Base-by-base conservation (phyloP, 2,329 filamentous ascomycete species). In the Gremmenia infestans region DNA sequence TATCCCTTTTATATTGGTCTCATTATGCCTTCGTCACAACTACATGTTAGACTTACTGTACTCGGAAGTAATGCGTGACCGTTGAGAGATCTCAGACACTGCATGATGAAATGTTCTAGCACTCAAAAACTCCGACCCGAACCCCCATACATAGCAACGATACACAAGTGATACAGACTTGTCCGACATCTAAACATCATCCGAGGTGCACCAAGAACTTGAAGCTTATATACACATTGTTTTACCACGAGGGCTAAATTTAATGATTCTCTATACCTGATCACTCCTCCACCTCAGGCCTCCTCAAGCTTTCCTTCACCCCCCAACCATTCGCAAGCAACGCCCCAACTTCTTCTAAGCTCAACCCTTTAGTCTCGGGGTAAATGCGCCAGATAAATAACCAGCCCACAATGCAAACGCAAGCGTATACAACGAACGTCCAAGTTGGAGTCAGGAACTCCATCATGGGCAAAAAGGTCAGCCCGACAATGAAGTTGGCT, bases 391-490 rank as follows among this genome's bases (percentile, higher is more conserved):
- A 91, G 11, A 95, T 79, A 6, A 79, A 74, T 22, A 78, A 67
- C 79, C 89, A 94, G 0, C 89, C 89, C 1, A 73, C 67, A 1
- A 74, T 72, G 68, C 91, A 96, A 1, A 97, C 75, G 0, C 70
- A 65, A 0, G 87, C 87, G 72, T 97, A 97, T n/a, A 88, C 71
- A 0, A 82, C 79, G 75, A 97, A 97, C 0, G 91, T 95, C 76
- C 84, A 87, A 6, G 80, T 77, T 0, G 91, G 87, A 5, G 82
- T 87, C 61, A 96, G 68, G 9, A 76, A 72, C 58, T 92, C 83
- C 87, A 96, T 91, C 77, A 97, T 81, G 0, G 91, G 91, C 65
- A 97, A 70, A 66, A 97, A 97, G 0, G 90, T 94, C 58, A 96
- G 74, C 0, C 91, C 92, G 1, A 97, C 80, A 17, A 94, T 71